phyloP scores from a whole-genome alignment of 2,329 filamentous ascomycete species.

The Ophiocordyceps camponoti-floridani region DNA sequence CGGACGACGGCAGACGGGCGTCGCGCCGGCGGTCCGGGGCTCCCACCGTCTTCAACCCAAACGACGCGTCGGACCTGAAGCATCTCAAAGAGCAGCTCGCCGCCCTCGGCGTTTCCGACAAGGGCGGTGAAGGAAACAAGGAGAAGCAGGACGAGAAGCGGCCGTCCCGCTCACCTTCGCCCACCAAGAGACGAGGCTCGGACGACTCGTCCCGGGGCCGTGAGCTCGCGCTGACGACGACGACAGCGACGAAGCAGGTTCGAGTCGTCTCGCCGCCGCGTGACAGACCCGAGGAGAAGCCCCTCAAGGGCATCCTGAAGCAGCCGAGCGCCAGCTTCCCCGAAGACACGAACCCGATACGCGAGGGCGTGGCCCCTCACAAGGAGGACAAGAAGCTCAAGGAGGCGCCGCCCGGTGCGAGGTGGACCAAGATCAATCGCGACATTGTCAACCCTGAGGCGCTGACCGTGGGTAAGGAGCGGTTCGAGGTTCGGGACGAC shows the following conservation, averaged over 20 bases:
- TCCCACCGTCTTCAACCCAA: slow-evolving; percentile 31
- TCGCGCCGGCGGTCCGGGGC: slow-evolving; percentile 19
- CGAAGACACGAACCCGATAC: slow-evolving; percentile 64
- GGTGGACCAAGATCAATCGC: slow-evolving; percentile 87
- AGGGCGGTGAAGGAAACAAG: slow-evolving; percentile 4
- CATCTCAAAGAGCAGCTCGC: slow-evolving; percentile 32
- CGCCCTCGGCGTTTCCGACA: slow-evolving; percentile 15
- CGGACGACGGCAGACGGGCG: slow-evolving; percentile 20
- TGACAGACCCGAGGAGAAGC: slow-evolving; percentile 45
- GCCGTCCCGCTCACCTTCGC: slow-evolving; percentile 5
- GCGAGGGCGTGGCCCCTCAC: slow-evolving; percentile 84
- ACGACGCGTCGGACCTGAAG: slow-evolving; percentile 29
- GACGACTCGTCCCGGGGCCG: slow-evolving; percentile 18
- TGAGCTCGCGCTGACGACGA: slow-evolving; percentile 14
- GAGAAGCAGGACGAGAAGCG: slow-evolving; percentile 1
- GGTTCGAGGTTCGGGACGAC: slow-evolving; percentile 81
- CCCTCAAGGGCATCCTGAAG: slow-evolving; percentile 73
- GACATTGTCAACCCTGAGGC: slow-evolving; percentile 81
- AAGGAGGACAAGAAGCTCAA: slow-evolving; percentile 62
- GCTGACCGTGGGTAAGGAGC: slow-evolving; percentile 68
- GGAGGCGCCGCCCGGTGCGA: slow-evolving; percentile 59
- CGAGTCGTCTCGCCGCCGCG: slow-evolving; percentile 58
- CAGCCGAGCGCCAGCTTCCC: slow-evolving; percentile 69
- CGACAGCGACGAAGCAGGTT: slow-evolving; percentile 27
- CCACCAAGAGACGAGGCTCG: slow-evolving; percentile 4